Conservation (phyloP, 192 early-diverging fungal genomes). For the Backusella sp. region DNA sequence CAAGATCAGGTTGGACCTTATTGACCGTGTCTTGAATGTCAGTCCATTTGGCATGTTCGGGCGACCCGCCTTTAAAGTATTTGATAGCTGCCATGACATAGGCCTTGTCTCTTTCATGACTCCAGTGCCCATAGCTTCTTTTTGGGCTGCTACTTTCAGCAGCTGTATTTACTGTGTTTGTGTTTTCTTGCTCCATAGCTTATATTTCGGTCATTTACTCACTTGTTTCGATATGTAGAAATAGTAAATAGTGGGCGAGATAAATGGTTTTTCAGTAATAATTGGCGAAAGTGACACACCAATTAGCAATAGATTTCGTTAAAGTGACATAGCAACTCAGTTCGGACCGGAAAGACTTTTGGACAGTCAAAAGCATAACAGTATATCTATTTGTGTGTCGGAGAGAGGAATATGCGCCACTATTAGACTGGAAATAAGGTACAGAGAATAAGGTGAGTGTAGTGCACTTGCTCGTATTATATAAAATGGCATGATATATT, state of each 20-base stretch:
- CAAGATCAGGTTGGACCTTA: background rate
- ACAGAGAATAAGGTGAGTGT: too few relatives aligned
- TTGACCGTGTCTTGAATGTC: slow-evolving; percentile 5
- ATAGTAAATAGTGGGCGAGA: background rate
- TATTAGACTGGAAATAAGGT: too few relatives aligned
- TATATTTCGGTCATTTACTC: background rate
- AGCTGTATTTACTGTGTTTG: background rate
- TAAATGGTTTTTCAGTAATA: background rate
- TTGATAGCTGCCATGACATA: background rate
- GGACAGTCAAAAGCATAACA: too few relatives aligned
- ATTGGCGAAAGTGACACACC: background rate
- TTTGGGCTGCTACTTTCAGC: background rate
- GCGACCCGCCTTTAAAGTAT: background rate
- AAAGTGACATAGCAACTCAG: too few relatives aligned
- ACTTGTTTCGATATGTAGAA: background rate
- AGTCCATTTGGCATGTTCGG: background rate
- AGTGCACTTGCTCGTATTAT: too few relatives aligned
- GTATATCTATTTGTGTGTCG: too few relatives aligned
- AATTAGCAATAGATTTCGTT: background rate
- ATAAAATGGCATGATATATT: too few relatives aligned
- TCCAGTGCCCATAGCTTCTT: background rate
- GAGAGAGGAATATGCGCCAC: too few relatives aligned
- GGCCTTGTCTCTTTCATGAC: background rate
- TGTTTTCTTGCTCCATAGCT: background rate
- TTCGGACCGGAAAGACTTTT: too few relatives aligned